Evolutionary conservation across 768 basidiomycete genomes (phyloP), one percentile per base, ranked within the genome.

Genomic region (Mycena haematopus): DNA sequence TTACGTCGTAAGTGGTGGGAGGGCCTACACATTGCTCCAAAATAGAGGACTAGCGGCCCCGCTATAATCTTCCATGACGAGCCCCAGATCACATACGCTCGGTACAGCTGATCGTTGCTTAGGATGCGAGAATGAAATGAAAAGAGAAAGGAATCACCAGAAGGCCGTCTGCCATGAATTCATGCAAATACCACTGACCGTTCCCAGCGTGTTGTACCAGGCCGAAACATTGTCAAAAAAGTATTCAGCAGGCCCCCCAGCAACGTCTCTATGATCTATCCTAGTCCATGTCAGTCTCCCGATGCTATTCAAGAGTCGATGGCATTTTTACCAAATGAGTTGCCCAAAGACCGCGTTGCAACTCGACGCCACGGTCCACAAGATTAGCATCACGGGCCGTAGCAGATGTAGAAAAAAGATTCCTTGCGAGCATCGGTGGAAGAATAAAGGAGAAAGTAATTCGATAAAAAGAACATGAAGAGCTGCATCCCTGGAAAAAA

Each of bases 121-220:
- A 50, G 19, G 36, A 27, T 44, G 38, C 10, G 9, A 33, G 6
- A 31, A 17, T 6, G 19, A 27, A 33, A 38, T 14, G 33, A 38
- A 22, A 27, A 44, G 46, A 25, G 13, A 31, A 17, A 19, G 22
- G 27, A 22, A 71, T 53, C 55, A 80, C 79, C 69, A 80, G 66
- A 44, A 79, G 59, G 0, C 63, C 78, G 45, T 78, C 76, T 21
- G 71, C 73, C 67, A 78, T 69, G 10, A 78, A 55, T 78, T 77
- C 66, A 80, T 60, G 15, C 69, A 22, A 24, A 66, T 61, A 6
- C 71, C 58, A 13, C 71, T 68, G 10, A 67, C 67, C 17, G 70
- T 66, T 7, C 76, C 74, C 25, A 75, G 51, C 2, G 73, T 76
- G 51, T 73, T 72, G 58, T 72, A 73, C 78, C 77, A 79, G 0